These are phyloP conservation scores for Monosporozyma siamensis DNA, from an alignment of 805 yeast genomes.

Conservation along the genomic window DNA sequence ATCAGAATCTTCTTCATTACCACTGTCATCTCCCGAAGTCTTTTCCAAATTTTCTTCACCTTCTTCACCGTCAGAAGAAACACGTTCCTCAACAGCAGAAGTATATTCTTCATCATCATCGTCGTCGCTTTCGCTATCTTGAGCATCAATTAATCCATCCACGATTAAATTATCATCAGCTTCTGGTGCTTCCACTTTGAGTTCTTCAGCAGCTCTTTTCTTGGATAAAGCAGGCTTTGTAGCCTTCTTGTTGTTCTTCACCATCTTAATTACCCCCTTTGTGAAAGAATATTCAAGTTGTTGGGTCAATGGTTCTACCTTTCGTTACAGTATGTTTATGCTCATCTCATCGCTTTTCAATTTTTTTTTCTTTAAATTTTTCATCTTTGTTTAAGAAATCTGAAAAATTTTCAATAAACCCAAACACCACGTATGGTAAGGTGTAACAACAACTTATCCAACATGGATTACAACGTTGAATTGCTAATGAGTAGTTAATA, in stretches of 20 bases:
- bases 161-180: conserved; percentile 11
- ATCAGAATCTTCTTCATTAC: conserved; percentile 42
- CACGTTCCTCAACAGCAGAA: conserved; percentile 11
- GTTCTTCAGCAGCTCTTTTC: conserved; percentile 16
- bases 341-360: conserved; percentile 6
- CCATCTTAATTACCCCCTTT: not conserved
- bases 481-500: too few species aligned
- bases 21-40: conserved; percentile 13
- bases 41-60: conserved; percentile 7
- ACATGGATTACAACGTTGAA: too few species aligned
- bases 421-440: conserved; percentile 3
- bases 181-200: conserved; percentile 13
- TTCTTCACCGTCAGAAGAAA: conserved; percentile 3
- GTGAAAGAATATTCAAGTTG: not conserved
- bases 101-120: conserved; percentile 13
- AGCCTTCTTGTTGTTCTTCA: not conserved
- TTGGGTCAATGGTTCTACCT: not conserved
- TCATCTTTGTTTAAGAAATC: conserved; percentile 1
- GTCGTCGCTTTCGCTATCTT: conserved; percentile 12
- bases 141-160: conserved; percentile 10
- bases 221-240: conserved; percentile 8
- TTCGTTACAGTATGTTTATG: not conserved
- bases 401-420: conserved; percentile 5
- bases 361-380: not conserved
- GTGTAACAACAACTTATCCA: too few species aligned